These are phyloP conservation scores for Pseudoscleropodium purum DNA, from an alignment of 225 moss, liverwort and hornwort species.

Conservation along the genomic window DNA sequence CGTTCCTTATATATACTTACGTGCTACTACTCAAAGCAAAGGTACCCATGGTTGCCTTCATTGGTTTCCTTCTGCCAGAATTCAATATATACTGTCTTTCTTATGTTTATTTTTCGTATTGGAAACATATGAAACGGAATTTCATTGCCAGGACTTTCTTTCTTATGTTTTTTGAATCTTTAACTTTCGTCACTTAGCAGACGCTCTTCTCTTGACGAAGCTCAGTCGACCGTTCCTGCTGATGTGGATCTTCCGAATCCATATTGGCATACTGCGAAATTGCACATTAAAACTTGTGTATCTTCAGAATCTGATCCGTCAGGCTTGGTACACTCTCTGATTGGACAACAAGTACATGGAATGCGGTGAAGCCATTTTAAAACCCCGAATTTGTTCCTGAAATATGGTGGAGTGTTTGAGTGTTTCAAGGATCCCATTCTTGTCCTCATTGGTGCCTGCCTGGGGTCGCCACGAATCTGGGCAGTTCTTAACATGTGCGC, in stretches of 20 bases:
- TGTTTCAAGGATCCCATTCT: not conserved
- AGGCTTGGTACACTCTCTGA: not conserved
- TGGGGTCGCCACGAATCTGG: not conserved
- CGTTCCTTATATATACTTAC: not conserved
- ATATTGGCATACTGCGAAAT: not conserved
- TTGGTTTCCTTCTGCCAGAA: not conserved
- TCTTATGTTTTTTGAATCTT: not conserved
- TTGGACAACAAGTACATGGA: not conserved
- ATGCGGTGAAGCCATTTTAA: not conserved
- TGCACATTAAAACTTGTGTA: not conserved
- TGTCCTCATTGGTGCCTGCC: not conserved
- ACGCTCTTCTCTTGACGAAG: not conserved
- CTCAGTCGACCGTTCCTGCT: too few relatives aligned
- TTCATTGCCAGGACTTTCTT: too few relatives aligned
- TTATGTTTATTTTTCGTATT: too few relatives aligned
- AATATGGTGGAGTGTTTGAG: too few relatives aligned
- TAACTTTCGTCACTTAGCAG: not conserved
- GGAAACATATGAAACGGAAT: too few relatives aligned
- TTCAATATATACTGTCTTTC: too few relatives aligned
- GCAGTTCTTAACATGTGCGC: not conserved
- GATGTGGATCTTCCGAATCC: not conserved
- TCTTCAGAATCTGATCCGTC: not conserved
- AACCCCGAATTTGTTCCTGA: too few relatives aligned
- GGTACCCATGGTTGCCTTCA: not conserved
- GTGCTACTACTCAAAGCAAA: not conserved